Base-by-base conservation (phyloP, 495 filamentous ascomycete species). In the Terfezia claveryi region DNA sequence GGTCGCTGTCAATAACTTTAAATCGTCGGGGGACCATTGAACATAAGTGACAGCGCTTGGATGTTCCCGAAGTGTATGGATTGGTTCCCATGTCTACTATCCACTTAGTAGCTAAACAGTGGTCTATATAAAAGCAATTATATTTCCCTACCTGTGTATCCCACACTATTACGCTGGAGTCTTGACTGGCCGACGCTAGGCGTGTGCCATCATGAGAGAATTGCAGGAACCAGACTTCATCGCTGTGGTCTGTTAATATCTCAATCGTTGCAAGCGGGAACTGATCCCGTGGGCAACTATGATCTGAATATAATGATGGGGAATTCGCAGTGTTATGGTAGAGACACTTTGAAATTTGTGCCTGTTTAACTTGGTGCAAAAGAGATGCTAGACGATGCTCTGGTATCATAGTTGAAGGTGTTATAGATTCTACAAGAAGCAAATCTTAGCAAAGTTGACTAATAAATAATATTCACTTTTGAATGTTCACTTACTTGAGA, bases 391-490 rank as follows among this genome's bases (percentile, higher is more conserved):
- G 72, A 11, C 91, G 83, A 66, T 92, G 85, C 60, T 92, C 84
- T 6, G 91, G 92, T 52, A 99, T 85, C 92, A 99, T 96, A 23
- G 94, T 83, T n/a, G 86, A 87, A 1, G 91, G 91, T 4, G 92
- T 92, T 56, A 99, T 92, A 37, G 77, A 94, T 71, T 75, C 86
- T 92, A 55, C 11, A n/a, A 49, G 46, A 23, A 49, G 55, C 55
- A 50, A 61, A 36, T 37, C 50, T 64, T 58, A 56, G 50, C 32
- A 53, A 54, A 12, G 37, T 54, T 38, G 54, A 54, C 10, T 20
- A 14, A 46, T 14, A 44, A 16, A 16, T 44, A 14, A 14, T 20
- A 52, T 14, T 23, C 27, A 44, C 23, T 49, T n/a, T 51, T 52
- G 27, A 38, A 17, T 36, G 46, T 49, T n/a, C 46, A 46, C 51